Conservation (phyloP, 306 rosid species). For the Crataegus laevigata region DNA sequence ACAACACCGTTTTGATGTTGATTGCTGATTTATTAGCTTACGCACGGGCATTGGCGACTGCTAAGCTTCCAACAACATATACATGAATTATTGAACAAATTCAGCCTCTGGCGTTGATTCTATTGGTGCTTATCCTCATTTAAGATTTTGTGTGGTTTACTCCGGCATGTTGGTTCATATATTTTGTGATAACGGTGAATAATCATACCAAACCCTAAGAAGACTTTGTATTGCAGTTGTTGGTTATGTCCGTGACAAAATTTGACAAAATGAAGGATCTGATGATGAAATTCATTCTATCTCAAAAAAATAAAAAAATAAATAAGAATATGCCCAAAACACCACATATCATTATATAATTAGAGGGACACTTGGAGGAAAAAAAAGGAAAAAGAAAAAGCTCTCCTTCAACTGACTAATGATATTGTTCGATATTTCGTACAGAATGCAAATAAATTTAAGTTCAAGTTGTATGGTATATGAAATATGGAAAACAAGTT, state of each 20-base stretch:
- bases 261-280: neutral
- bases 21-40: neutral
- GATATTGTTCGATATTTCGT: too few species aligned
- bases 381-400: too few species aligned
- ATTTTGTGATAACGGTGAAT: neutral
- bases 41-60: neutral
- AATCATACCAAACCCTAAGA: neutral
- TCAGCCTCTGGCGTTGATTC: neutral
- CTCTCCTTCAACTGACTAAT: too few species aligned
- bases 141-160: neutral
- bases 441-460: too few species aligned
- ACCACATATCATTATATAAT: too few species aligned
- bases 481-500: too few species aligned
- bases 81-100: neutral
- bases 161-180: neutral
- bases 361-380: too few species aligned
- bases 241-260: neutral
- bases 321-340: too few species aligned
- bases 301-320: too few species aligned
- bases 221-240: too few species aligned
- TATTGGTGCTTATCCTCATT: neutral
- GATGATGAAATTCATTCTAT: too few species aligned
- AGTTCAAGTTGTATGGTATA: too few species aligned
- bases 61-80: neutral
- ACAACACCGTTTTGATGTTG: neutral